Conservation (phyloP, 768 basidiomycete genomes). For the Russula virescens region DNA sequence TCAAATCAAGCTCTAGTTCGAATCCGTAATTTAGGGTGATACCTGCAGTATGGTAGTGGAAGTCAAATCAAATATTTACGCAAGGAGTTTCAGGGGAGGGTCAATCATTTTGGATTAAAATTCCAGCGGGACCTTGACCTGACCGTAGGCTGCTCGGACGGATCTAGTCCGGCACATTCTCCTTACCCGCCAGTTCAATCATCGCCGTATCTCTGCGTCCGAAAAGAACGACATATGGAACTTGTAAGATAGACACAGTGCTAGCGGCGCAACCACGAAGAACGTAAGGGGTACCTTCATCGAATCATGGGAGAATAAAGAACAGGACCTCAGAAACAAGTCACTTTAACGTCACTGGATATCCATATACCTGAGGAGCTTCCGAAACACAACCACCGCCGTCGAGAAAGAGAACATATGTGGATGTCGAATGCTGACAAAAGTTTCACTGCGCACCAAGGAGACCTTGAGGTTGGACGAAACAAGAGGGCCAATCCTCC, state of each 20-base stretch:
- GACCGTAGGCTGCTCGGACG: conserved; percentile 7
- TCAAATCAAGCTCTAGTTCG: neutral
- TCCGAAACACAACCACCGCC: neutral
- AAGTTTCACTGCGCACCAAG: neutral
- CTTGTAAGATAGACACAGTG: neutral
- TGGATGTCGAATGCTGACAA: neutral
- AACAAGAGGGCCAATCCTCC: neutral
- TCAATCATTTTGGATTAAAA: neutral
- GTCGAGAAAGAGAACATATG: neutral
- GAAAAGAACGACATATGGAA: neutral
- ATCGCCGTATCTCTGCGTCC: neutral
- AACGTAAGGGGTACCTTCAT: neutral
- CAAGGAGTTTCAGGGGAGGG: neutral
- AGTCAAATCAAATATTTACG: neutral
- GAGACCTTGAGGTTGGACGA: neutral
- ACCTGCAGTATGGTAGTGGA: too few relatives aligned
- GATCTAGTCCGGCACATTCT: conserved; percentile 7
- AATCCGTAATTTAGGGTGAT: neutral
- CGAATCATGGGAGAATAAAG: neutral
- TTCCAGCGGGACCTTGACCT: neutral
- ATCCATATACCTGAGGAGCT: neutral
- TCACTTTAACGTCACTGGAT: neutral
- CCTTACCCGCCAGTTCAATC: neutral
- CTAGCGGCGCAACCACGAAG: neutral
- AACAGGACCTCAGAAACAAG: neutral